Evolutionary conservation across 352 stramenopile genomes (phyloP), one percentile per base, ranked within the genome.

Genomic region (Elongisporangium undulatum): DNA sequence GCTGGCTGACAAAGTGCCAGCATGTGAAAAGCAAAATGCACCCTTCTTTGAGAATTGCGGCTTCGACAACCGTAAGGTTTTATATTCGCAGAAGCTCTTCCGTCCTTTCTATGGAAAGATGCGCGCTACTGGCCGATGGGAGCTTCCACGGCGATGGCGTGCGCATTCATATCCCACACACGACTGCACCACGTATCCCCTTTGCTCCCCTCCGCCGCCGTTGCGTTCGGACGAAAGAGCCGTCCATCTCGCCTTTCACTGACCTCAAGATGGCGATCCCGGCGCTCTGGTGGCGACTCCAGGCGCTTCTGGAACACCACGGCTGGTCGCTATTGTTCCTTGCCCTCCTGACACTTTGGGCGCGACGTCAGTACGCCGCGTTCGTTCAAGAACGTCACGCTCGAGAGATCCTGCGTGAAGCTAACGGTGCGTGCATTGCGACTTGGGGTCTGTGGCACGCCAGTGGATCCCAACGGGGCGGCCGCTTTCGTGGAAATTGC

Each of bases 251-350:
- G 34, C 34, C 34, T 45, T 45, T 45, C 34, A 45, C 34, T 45
- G 34, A 45, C 34, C 34, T 45, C 12, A 45, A 45, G 9, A 45
- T 45, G 34, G 34, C 9, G 34, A 45, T 45, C 34, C 34, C 34
- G 19, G 24, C 0, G 49, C 54, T 71, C 7, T 84, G 74, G 77
- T 16, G 59, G 53, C 34, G 55, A 20, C 49, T 69, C 53, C 62
- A 73, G 29, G 45, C 49, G 26, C 20, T 66, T 51, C 55, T 91
- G 4, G 82, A 89, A 66, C 53, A 58, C 2, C 64, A 89, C 55
- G 82, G 79, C 24, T 89, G 77, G 79, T 74, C 69, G 60, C 55
- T 89, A 51, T 65, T 91, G 23, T 52, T 61, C 49, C 51, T 52
- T 0, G 34, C 62, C 7, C 51, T 79, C 19, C 51, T 81, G 15